Percentiles rank a stretch among this genome's conserved stretches.
phyloP scores from a whole-genome alignment of 306 rosid species.

The Cucumis hystrix region DNA sequence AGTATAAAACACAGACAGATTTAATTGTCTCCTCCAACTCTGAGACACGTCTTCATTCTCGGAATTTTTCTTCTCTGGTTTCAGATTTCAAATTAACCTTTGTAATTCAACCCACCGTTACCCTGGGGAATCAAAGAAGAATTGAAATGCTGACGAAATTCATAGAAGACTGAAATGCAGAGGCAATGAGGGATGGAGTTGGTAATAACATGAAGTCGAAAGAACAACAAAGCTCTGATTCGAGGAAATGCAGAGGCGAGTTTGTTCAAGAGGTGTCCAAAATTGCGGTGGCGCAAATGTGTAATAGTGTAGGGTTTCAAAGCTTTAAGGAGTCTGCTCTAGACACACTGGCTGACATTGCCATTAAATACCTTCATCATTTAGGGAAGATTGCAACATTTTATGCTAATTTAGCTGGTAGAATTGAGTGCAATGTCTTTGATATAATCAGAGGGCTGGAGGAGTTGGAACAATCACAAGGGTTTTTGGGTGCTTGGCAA shows the following conservation, averaged over 20 bases:
- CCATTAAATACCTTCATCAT: constrained; percentile 50
- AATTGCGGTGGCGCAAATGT: constrained; percentile 58
- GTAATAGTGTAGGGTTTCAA: constrained; percentile 46
- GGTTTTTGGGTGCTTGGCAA: constrained; percentile 38
- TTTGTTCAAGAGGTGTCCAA: constrained; percentile 47
- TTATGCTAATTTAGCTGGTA: constrained; percentile 54
- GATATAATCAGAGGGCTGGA: constrained; percentile 53
- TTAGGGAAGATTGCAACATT: constrained; percentile 43
- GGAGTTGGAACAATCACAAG: constrained; percentile 39
- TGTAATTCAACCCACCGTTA: background rate
- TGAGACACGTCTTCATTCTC: constrained; percentile 21
- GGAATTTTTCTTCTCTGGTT: background rate
- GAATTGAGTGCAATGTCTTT: constrained; percentile 50
- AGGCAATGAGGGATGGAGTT: constrained; percentile 38
- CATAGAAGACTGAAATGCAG: background rate
- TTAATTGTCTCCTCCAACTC: constrained; percentile 21
- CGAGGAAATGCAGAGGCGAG: constrained; percentile 20
- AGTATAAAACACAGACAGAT: constrained; percentile 36
- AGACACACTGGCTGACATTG: constrained; percentile 49
- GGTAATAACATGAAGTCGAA: constrained; percentile 17
- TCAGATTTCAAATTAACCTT: no score
- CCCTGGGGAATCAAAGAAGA: background rate
- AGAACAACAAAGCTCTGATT: constrained; percentile 7
- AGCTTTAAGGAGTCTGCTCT: constrained; percentile 43
- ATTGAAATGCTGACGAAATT: background rate